Percentiles rank a stretch among this genome's conserved stretches.
Evolutionary conservation across 257 asterid genomes (phyloP).

Genomic region (Solanum paucissectum): DNA sequence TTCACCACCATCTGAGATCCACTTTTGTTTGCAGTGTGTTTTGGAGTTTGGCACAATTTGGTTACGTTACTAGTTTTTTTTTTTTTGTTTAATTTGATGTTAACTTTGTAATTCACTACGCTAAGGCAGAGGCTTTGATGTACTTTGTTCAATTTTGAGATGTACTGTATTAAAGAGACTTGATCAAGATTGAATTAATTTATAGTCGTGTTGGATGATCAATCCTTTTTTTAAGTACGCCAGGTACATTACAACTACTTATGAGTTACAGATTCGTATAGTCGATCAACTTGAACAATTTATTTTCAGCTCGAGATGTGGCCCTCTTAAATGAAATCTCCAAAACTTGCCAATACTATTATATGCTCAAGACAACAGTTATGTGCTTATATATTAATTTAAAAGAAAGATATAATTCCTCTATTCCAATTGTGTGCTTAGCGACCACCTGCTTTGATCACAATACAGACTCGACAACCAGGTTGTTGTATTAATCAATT

Average conservation of each 20-base stretch:
- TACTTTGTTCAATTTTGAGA: not conserved
- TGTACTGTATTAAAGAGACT: not conserved
- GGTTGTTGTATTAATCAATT: not conserved
- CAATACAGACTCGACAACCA: not conserved
- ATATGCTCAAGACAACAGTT: not conserved
- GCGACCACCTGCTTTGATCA: not conserved
- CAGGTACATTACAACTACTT: not conserved
- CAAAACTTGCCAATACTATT: not conserved
- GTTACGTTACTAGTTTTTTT: not conserved
- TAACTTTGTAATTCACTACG: not conserved
- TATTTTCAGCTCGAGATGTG: not conserved
- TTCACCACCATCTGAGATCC: constrained; percentile 1
- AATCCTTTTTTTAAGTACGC: not conserved
- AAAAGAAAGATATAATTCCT: not conserved
- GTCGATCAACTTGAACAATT: not conserved
- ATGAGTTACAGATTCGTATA: not conserved
- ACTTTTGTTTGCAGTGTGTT: not conserved
- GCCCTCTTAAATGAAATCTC: not conserved
- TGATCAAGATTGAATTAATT: not conserved
- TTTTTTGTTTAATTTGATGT: not conserved
- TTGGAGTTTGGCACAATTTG: not conserved
- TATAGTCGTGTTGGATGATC: not conserved
- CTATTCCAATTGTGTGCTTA: not conserved
- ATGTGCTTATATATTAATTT: not conserved
- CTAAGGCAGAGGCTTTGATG: not conserved